These are phyloP conservation scores for Ophiostoma sp. DNA, from an alignment of 2,329 filamentous ascomycete species.

Conservation along the genomic window DNA sequence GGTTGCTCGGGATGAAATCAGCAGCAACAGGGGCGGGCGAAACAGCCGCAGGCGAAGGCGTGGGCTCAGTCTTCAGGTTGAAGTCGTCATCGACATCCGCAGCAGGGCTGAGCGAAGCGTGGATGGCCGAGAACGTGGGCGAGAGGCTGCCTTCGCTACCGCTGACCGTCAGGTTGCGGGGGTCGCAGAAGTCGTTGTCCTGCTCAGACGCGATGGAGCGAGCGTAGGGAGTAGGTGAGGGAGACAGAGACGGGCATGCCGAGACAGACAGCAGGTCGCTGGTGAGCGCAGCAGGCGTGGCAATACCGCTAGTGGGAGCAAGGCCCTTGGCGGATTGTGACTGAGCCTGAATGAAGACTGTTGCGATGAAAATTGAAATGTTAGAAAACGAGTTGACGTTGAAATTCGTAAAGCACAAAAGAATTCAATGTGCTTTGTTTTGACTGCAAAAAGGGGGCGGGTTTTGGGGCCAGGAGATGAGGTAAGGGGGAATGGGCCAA, in stretches of 20 bases:
- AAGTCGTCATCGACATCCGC: slow-evolving; percentile 61
- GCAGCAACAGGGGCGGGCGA: slow-evolving; percentile 47
- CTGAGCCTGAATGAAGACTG: slow-evolving; percentile 53
- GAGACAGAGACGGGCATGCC: slow-evolving; percentile 81
- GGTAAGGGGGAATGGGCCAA: background rate
- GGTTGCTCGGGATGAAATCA: slow-evolving; percentile 59
- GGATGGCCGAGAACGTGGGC: slow-evolving; percentile 65
- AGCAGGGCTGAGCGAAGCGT: slow-evolving; percentile 58
- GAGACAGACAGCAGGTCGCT: slow-evolving; percentile 66
- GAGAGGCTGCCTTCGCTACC: slow-evolving; percentile 52
- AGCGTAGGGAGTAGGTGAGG: slow-evolving; percentile 79
- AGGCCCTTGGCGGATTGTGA: slow-evolving; percentile 46
- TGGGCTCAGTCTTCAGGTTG: slow-evolving; percentile 49
- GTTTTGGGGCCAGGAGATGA: background rate
- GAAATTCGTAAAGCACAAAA: background rate
- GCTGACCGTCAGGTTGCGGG: slow-evolving; percentile 79
- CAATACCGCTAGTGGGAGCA: slow-evolving; percentile 22
- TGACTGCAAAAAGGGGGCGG: slow-evolving; percentile 11
- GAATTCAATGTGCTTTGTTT: background rate
- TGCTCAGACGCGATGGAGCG: slow-evolving; percentile 66
- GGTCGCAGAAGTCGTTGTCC: slow-evolving; percentile 86
- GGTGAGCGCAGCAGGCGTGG: slow-evolving; percentile 47
- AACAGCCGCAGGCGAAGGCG: background rate
- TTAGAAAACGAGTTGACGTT: slow-evolving; percentile 10
- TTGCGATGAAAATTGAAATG: slow-evolving; percentile 21